Base-by-base conservation (phyloP, 192 early-diverging fungal genomes). In the Coemansia reversa region DNA sequence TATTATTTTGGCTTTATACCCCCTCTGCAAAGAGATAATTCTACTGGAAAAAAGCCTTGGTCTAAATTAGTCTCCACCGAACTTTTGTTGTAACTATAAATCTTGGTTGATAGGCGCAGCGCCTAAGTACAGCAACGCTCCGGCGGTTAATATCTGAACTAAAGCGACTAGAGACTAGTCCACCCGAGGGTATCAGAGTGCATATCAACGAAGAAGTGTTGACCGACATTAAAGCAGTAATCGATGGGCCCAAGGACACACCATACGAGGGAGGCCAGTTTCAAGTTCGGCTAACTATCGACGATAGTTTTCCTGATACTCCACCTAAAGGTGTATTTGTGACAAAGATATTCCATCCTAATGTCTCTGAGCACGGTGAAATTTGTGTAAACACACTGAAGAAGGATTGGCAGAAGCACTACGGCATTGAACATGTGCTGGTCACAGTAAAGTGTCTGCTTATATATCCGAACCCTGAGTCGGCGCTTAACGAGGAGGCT, bases 261-360 rank as follows among this genome's bases (percentile, higher is more conserved):
- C 95, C 95, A 6, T 98, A 93, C 74, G 83, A 89, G 54, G 84
- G 82, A 5, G 95, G 95, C 27, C 77, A 65, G 35, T 96, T 98
- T 66, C 77, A 85, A 29, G 67, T 96, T 19, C 85, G 86, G 28
- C 67, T 96, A 11, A 63, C 82, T 16, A 84, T 96, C 7, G 86
- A 86, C 28, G 60, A 83, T 2, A 86, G 89, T 55, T 98, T 91
- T 67, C 95, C 94, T 0, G 63, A 85, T n/a, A 79, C 84, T 0
- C 93, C 95, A 14, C 94, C 95, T 54, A 91, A 90, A 67, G 92
- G 93, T 84, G 76, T 72, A 67, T 96, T 98, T 78, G 52, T 89
- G 11, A 98, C 96, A 42, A 96, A 94, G 70, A 95, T 98, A 14
- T 98, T 97, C 70, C 96, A 98, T 72, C 96, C 96, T 6, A 98